Evolutionary conservation across 1,284 basidiomycete genomes (phyloP).

Genomic region (Rhizoctonia solani): DNA sequence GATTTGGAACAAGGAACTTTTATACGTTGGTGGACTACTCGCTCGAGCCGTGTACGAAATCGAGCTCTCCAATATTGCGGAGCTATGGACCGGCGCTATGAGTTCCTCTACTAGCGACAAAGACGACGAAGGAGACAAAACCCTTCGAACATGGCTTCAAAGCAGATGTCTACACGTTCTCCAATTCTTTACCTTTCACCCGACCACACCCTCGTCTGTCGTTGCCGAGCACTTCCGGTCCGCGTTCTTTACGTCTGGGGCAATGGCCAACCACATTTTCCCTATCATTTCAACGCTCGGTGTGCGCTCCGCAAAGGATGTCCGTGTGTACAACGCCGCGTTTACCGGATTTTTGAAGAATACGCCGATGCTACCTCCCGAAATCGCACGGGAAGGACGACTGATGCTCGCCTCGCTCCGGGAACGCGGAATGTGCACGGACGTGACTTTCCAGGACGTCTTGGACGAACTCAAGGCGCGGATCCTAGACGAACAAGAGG

Average conservation of each 20-base stretch:
- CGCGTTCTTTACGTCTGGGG: constrained; percentile 76
- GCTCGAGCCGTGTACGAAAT: constrained; percentile 85
- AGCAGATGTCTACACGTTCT: constrained; percentile 78
- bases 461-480: constrained; percentile 75
- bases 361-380: constrained; percentile 74
- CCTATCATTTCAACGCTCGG: constrained; percentile 83
- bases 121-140: constrained; percentile 36
- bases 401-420: constrained; percentile 70
- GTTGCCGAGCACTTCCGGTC: constrained; percentile 81
- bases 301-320: constrained; percentile 67
- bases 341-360: constrained; percentile 80
- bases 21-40: constrained; percentile 83
- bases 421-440: constrained; percentile 70
- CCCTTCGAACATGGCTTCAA: constrained; percentile 54
- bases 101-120: constrained; percentile 37
- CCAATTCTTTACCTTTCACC: constrained; percentile 86
- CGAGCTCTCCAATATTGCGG: constrained; percentile 68
- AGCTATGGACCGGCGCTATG: constrained; percentile 59
- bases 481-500: constrained; percentile 76
- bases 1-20: constrained; percentile 87
- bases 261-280: constrained; percentile 53
- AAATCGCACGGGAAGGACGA: constrained; percentile 65
- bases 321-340: constrained; percentile 77
- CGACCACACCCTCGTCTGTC: constrained; percentile 83
- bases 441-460: constrained; percentile 87